Evolutionary conservation across 2,329 filamentous ascomycete species (phyloP).

Genomic region (Penicillium sclerotigenum): DNA sequence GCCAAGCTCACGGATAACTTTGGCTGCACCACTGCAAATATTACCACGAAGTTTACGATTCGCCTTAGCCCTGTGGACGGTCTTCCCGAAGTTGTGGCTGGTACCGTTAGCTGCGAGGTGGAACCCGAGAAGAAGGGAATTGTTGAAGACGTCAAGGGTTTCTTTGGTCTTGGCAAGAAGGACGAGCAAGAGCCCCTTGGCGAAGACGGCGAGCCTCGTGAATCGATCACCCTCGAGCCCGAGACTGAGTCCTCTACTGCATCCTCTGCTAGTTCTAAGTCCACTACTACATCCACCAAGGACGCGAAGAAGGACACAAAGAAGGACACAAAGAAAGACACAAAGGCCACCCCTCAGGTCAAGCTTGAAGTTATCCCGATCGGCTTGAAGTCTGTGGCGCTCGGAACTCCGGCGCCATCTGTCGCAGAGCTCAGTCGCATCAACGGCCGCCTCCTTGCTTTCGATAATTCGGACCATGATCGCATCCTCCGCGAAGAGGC

Average conservation of each 20-base stretch:
- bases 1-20: constrained; percentile 73
- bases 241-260: constrained; percentile 48
- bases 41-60: constrained; percentile 75
- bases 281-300: constrained; percentile 50
- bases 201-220: constrained; percentile 55
- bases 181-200: constrained; percentile 71
- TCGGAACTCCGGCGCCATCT: constrained; percentile 40
- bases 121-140: constrained; percentile 75
- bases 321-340: constrained; percentile 28
- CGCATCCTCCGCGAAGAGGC: constrained; percentile 77
- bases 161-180: constrained; percentile 93
- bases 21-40: constrained; percentile 70
- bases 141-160: constrained; percentile 90
- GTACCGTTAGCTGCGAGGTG: constrained; percentile 80
- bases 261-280: constrained; percentile 45
- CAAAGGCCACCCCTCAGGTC: constrained; percentile 42
- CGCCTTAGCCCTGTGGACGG: constrained; percentile 70
- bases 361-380: constrained; percentile 53
- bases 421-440: constrained; percentile 46
- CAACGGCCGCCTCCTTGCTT: constrained; percentile 73
- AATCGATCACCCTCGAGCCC: constrained; percentile 46
- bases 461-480: constrained; percentile 78
- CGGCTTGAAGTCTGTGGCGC: constrained; percentile 49
- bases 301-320: constrained; percentile 34
- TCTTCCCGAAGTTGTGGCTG: constrained; percentile 72